Percentiles rank a stretch among this genome's conserved stretches.
Conservation (phyloP, 768 basidiomycete genomes). For the Kwoniella botswanensis region DNA sequence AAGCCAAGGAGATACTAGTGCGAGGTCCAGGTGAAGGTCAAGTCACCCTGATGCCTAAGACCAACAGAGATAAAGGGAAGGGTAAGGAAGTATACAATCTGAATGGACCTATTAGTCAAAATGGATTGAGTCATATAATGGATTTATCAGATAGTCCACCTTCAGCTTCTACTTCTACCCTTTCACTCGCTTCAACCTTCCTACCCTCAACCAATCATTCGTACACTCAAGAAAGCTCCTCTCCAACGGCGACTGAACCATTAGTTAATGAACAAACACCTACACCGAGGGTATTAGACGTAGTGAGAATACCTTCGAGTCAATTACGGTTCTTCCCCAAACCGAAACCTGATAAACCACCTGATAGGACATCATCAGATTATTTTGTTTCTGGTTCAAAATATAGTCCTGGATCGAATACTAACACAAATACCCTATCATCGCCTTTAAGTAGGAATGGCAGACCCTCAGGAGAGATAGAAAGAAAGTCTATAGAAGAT, state of each 20-base stretch:
- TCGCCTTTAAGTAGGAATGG: slow-evolving; percentile 2
- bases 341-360: slow-evolving; percentile 21
- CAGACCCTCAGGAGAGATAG: not conserved
- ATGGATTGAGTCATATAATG: not conserved
- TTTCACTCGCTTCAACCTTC: slow-evolving; percentile 12
- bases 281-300: slow-evolving; percentile 35
- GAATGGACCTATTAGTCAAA: not conserved
- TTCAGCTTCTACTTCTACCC: not conserved
- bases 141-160: not conserved
- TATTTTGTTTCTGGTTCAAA: not conserved
- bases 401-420: not conserved
- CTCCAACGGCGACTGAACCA: not conserved
- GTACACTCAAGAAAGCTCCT: not conserved
- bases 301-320: slow-evolving; percentile 45
- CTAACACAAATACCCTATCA: not conserved
- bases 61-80: slow-evolving; percentile 23
- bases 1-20: slow-evolving; percentile 47
- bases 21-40: slow-evolving; percentile 54
- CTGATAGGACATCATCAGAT: slow-evolving; percentile 19
- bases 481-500: not conserved
- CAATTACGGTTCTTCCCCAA: slow-evolving; percentile 52
- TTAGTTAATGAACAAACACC: not conserved
- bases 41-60: slow-evolving; percentile 45
- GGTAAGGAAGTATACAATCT: slow-evolving; percentile 15
- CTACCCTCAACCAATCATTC: slow-evolving; percentile 31